Evolutionary conservation across 192 early-diverging fungal species (phyloP).

Genomic region (Geranomyces michiganensis): DNA sequence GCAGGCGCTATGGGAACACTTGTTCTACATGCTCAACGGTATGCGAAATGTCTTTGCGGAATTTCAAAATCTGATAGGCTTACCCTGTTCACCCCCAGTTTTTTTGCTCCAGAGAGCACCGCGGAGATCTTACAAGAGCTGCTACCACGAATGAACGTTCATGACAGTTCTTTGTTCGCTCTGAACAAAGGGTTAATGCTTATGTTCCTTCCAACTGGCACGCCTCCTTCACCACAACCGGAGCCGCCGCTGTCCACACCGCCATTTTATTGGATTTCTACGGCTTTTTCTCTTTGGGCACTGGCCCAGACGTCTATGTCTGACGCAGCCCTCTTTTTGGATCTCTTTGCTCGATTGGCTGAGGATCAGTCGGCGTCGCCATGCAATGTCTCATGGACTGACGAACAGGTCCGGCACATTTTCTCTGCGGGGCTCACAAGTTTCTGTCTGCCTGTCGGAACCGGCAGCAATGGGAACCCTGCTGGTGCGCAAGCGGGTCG

Average conservation of each 20-base stretch:
- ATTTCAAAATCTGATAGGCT: constrained; percentile 7
- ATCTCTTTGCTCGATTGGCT: constrained; percentile 72
- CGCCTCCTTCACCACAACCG: constrained; percentile 10
- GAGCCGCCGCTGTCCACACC: constrained; percentile 34
- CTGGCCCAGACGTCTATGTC: constrained; percentile 59
- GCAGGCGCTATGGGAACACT: constrained; percentile 39
- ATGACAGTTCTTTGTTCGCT: constrained; percentile 64
- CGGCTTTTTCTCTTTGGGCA: constrained; percentile 83
- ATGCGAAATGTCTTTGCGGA: not conserved
- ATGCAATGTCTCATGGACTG: constrained; percentile 57
- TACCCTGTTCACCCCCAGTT: not conserved
- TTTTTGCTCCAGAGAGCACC: constrained; percentile 67
- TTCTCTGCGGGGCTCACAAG: constrained; percentile 55
- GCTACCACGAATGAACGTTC: constrained; percentile 72
- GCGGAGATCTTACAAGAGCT: constrained; percentile 77
- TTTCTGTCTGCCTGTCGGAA: constrained; percentile 49
- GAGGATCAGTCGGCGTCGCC: constrained; percentile 36
- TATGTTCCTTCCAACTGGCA: constrained; percentile 70
- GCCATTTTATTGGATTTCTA: constrained; percentile 73
- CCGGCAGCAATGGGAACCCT: constrained; percentile 14
- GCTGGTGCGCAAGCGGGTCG: not conserved
- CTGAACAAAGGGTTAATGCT: constrained; percentile 60
- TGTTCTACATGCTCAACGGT: constrained; percentile 14
- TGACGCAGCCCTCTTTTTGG: constrained; percentile 73
- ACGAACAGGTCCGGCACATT: constrained; percentile 60